A percentile compares a stretch with the other conserved stretches of the same genome.
Evolutionary conservation across 192 early-diverging fungal species (phyloP).

Genomic region (Coemansia erecta): DNA sequence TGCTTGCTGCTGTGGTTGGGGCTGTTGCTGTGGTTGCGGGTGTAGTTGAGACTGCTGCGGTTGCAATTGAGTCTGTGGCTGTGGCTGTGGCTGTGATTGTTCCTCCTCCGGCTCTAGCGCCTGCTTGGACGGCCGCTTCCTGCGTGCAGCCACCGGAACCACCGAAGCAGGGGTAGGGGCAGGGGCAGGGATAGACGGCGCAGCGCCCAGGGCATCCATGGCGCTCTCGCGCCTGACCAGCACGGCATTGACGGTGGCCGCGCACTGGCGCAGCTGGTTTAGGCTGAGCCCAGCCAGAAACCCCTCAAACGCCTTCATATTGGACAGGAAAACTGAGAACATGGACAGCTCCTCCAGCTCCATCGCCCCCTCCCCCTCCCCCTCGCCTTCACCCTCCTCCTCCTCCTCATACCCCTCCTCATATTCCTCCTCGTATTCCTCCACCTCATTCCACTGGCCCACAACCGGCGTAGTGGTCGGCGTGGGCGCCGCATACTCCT

Average conservation of each 20-base stretch:
- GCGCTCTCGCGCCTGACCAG: slow-evolving; percentile 35
- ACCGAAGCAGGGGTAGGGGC: too few relatives aligned
- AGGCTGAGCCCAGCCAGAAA: slow-evolving; percentile 42
- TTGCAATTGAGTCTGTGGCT: not conserved
- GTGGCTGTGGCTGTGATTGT: slow-evolving; percentile 1
- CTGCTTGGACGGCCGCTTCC: too few relatives aligned
- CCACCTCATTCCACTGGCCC: not conserved
- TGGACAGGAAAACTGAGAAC: slow-evolving; percentile 44
- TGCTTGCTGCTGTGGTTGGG: not conserved
- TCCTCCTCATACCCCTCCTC: not conserved
- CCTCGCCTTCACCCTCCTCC: slow-evolving; percentile 11
- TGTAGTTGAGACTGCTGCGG: too few relatives aligned
- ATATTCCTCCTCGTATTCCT: not conserved
- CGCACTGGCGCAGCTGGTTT: slow-evolving; percentile 50
- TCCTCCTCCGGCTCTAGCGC: too few relatives aligned
- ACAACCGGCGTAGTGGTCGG: slow-evolving; percentile 21
- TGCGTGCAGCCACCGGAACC: too few relatives aligned
- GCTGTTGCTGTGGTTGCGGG: not conserved
- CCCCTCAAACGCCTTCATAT: slow-evolving; percentile 41
- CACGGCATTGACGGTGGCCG: slow-evolving; percentile 46
- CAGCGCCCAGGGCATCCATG: not conserved
- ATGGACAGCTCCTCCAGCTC: slow-evolving; percentile 47
- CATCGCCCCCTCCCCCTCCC: slow-evolving; percentile 25
- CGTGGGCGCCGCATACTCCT: slow-evolving; percentile 12
- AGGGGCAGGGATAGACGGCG: not conserved